Percentiles rank a stretch among this genome's conserved stretches.
phyloP scores from a whole-genome alignment of 1,284 basidiomycete species.

The Marasmius fiardii region DNA sequence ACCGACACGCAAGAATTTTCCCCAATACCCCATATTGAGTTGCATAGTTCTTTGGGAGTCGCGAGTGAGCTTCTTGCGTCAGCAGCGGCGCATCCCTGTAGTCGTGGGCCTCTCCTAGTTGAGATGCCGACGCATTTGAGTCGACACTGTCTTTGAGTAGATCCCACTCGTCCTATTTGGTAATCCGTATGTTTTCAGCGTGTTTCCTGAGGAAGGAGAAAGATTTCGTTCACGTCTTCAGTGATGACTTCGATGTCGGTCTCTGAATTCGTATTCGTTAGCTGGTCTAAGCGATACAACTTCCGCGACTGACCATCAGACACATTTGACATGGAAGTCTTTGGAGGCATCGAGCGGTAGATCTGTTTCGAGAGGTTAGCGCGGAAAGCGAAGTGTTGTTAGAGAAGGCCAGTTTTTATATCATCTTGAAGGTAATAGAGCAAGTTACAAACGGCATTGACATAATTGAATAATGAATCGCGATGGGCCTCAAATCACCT shows the following conservation, averaged over 20 bases:
- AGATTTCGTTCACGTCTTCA: not conserved
- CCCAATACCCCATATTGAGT: slow-evolving; percentile 61
- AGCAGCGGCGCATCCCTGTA: slow-evolving; percentile 51
- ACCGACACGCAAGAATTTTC: slow-evolving; percentile 43
- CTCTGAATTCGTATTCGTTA: not conserved
- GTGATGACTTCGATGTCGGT: not conserved
- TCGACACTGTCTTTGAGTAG: not conserved
- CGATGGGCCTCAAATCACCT: not conserved
- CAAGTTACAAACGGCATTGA: too few species aligned
- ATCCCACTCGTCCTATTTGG: not conserved
- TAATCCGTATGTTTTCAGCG: not conserved
- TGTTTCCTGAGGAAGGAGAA: not conserved
- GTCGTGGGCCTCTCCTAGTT: slow-evolving; percentile 34
- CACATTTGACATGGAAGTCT: not conserved
- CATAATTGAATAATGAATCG: too few species aligned
- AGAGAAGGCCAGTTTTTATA: too few species aligned
- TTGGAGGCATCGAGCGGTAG: not conserved
- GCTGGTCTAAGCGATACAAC: not conserved
- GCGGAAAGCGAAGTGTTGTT: too few species aligned
- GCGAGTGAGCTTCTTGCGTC: slow-evolving; percentile 47
- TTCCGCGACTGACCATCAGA: not conserved
- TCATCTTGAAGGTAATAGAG: too few species aligned
- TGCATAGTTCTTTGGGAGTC: slow-evolving; percentile 26
- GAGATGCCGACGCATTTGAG: not conserved
- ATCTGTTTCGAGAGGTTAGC: too few species aligned